Conservation (phyloP, 305 asterid species). For the Striga hermonthica region DNA sequence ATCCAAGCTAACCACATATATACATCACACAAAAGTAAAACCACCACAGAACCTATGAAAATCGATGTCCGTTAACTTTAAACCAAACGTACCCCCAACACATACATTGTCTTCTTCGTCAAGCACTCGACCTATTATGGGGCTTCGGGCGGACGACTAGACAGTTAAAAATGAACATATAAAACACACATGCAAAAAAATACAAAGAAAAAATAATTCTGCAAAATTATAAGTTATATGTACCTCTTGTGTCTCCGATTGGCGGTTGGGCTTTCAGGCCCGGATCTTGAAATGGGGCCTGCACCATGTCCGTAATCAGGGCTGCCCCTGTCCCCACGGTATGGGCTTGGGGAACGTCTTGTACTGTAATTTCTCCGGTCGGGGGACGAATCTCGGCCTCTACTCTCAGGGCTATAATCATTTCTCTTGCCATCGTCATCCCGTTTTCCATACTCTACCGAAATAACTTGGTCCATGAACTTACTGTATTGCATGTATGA, state of each 20-base stretch:
- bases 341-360: conserved; percentile 73
- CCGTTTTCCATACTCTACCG: conserved; percentile 78
- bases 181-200: no score
- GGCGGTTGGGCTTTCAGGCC: conserved; percentile 51
- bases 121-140: no score
- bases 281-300: conserved; percentile 56
- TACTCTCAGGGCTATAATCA: conserved; percentile 71
- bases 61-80: no score
- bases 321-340: conserved; percentile 67
- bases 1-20: no score
- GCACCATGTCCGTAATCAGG: conserved; percentile 93
- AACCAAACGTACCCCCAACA: no score
- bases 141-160: not conserved
- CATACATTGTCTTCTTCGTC: no score
- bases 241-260: conserved; percentile 64
- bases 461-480: conserved; percentile 81
- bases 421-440: conserved; percentile 78
- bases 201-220: not conserved
- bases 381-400: conserved; percentile 7
- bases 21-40: no score
- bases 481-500: conserved; percentile 46
- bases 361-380: conserved; percentile 44
- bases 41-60: no score
- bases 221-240: not conserved
- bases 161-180: not conserved